These are phyloP conservation scores for Didymella arachidicola DNA, from an alignment of 2,329 filamentous ascomycete species.

Conservation along the genomic window DNA sequence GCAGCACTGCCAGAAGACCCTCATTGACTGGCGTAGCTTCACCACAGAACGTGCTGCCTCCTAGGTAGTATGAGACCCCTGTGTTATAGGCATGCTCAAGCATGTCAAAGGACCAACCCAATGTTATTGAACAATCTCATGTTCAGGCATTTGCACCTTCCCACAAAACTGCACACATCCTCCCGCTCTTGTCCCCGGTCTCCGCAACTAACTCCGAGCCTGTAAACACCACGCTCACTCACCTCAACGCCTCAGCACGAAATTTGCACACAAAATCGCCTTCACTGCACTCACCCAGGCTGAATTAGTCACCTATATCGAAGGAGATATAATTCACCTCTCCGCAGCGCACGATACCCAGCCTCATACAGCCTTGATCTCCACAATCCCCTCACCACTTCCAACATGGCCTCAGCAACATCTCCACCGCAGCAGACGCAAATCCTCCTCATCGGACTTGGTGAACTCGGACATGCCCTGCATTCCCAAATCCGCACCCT, in stretches of 20 bases:
- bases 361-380: no score
- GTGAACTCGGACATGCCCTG: constrained; percentile 68
- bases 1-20: not conserved
- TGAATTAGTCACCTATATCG: not conserved
- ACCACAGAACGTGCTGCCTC: not conserved
- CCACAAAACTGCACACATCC: not conserved
- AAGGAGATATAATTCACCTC: not conserved
- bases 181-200: not conserved
- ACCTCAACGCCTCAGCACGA: not conserved
- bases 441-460: constrained; percentile 70
- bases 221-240: not conserved
- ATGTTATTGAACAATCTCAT: not conserved
- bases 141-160: not conserved
- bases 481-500: constrained; percentile 61
- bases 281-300: not conserved
- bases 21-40: not conserved
- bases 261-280: not conserved
- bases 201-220: not conserved
- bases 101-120: not conserved
- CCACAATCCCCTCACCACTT: not conserved
- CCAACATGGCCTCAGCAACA: not conserved
- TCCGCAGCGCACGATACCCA: no score
- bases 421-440: constrained; percentile 2
- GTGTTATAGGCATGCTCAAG: not conserved
- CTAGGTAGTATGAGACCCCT: not conserved